Evolutionary conservation across 2,329 filamentous ascomycete species (phyloP), one percentile per base, ranked within the genome.

Genomic region (Acarospora socialis): DNA sequence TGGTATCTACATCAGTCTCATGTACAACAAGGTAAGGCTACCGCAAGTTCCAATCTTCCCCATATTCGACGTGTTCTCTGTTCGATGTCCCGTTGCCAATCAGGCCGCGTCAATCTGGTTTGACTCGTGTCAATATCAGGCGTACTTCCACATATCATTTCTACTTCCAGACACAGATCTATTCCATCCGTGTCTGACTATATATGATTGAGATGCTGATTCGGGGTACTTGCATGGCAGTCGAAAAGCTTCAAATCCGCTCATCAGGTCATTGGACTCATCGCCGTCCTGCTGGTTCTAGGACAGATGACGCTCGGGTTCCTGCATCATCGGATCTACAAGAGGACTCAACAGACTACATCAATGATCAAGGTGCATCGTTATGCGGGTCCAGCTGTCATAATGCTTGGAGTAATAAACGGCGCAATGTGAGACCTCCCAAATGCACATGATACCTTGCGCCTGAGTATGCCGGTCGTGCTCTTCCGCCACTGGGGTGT

Each of bases 191-290:
- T 22, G 9, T 31, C n/a, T 35, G 45, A n/a, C n/a, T n/a, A n/a
- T n/a, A n/a, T n/a, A n/a, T n/a, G n/a, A n/a, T n/a, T n/a, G n/a
- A n/a, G n/a, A n/a, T n/a, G n/a, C n/a, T n/a, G n/a, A n/a, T n/a
- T n/a, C n/a, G n/a, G n/a, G n/a, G n/a, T n/a, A n/a, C n/a, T n/a
- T n/a, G n/a, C n/a, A n/a, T n/a, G n/a, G 29, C 36, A 72, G 65
- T 68, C 68, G 12, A 66, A 61, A 30, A 52, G 53, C 7, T 69
- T 71, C 50, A 60, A 59, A 26, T 60, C 60, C 1, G 51, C 59
- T 6, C 73, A 77, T 44, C 71, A 76, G 44, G 57, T 76, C 30
- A 53, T 77, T 35, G 73, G 73, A 6, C 56, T 71, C 35, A 46
- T 74, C 10, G 52, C 73, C 22, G 54, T 70, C 27, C 51, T 60